These are phyloP conservation scores for Candida rishiriensis DNA, from an alignment of 805 yeast species.

Conservation along the genomic window DNA sequence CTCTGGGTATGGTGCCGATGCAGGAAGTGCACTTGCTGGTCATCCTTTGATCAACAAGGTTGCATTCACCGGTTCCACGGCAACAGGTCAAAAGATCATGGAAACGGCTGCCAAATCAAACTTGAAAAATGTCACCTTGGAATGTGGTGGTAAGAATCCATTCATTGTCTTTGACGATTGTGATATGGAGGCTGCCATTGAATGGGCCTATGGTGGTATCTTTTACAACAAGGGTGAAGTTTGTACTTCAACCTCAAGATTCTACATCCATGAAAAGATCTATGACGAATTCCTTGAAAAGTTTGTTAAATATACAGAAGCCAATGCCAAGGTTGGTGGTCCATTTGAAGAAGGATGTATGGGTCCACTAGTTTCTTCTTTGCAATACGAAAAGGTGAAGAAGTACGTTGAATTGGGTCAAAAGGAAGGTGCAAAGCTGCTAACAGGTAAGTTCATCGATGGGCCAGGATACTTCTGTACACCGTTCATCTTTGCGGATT, in stretches of 20 bases:
- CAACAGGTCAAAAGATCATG: slow-evolving; percentile 67
- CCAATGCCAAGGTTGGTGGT: slow-evolving; percentile 52
- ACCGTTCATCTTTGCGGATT: slow-evolving; percentile 72
- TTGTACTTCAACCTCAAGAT: slow-evolving; percentile 44
- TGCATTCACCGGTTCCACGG: slow-evolving; percentile 81
- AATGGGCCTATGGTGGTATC: slow-evolving; percentile 46
- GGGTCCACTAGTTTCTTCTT: slow-evolving; percentile 70
- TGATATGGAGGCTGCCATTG: slow-evolving; percentile 47
- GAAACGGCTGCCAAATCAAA: slow-evolving; percentile 55
- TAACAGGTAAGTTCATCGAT: slow-evolving; percentile 62
- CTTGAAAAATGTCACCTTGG: slow-evolving; percentile 54
- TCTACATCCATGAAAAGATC: slow-evolving; percentile 39
- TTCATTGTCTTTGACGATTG: slow-evolving; percentile 48
- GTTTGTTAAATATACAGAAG: slow-evolving; percentile 33
- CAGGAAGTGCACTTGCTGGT: slow-evolving; percentile 62
- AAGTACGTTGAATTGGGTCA: slow-evolving; percentile 62
- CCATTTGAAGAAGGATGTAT: slow-evolving; percentile 67
- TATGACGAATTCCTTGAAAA: slow-evolving; percentile 38
- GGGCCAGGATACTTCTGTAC: slow-evolving; percentile 61
- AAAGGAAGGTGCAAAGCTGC: slow-evolving; percentile 62
- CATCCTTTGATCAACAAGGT: slow-evolving; percentile 66
- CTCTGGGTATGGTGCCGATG: slow-evolving; percentile 66
- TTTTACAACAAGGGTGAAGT: slow-evolving; percentile 46
- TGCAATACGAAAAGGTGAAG: slow-evolving; percentile 65
- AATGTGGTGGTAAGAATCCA: slow-evolving; percentile 61